Evolutionary conservation across 306 rosid genomes (phyloP).

Genomic region (Quercus suber): DNA sequence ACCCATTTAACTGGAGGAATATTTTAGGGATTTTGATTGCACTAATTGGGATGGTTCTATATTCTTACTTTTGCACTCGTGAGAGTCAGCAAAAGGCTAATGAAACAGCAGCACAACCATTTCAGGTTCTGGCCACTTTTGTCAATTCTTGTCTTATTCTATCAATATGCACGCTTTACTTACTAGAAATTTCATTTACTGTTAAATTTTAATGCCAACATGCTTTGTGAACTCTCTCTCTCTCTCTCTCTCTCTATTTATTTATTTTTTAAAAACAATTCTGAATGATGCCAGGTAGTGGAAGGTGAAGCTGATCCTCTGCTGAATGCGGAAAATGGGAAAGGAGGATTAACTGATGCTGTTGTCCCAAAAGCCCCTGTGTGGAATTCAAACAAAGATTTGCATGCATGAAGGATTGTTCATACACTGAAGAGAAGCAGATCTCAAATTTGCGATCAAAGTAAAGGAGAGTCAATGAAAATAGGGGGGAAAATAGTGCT

Average conservation of each 20-base stretch:
- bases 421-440: conserved; percentile 13
- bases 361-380: conserved; percentile 41
- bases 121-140: conserved; percentile 49
- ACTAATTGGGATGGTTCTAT: conserved; percentile 79
- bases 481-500: conserved; percentile 19
- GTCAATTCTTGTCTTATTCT: background rate
- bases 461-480: background rate
- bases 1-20: conserved; percentile 94
- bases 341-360: conserved; percentile 33
- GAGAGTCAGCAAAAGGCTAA: conserved; percentile 76
- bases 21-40: conserved; percentile 80
- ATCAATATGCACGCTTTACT: background rate
- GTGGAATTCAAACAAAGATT: conserved; percentile 67
- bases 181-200: background rate
- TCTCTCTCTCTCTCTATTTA: background rate
- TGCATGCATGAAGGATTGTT: conserved; percentile 39
- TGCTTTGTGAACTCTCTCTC: conserved; percentile 6
- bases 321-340: conserved; percentile 54
- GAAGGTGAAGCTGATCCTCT: conserved; percentile 74
- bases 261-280: background rate
- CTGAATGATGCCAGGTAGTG: conserved; percentile 45
- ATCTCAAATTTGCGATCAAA: too few species aligned
- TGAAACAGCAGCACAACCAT: conserved; percentile 52
- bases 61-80: conserved; percentile 67
- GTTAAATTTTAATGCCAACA: background rate